Base-by-base conservation (phyloP, 75 land plant genomes). In the Larix kaempferi region DNA sequence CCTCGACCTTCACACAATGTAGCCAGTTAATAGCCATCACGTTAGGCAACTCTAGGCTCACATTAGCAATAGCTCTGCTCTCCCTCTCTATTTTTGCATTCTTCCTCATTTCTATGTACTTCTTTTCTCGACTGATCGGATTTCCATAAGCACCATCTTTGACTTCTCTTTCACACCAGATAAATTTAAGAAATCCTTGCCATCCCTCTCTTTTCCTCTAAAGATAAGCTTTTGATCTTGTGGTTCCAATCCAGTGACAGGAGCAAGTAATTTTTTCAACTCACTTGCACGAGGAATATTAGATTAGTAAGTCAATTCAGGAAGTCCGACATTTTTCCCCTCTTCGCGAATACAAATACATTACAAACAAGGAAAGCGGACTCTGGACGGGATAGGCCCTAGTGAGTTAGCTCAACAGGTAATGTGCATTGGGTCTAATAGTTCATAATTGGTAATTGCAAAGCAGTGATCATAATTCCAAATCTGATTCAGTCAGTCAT, bases 151-250 rank as follows among this genome's bases (percentile, higher is more conserved):
- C 27, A 93, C 90, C 12, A 95, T 60, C 77, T 95, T 95, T 0
- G 96, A 87, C 56, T 81, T 78, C 73, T 95, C 92, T 78, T 93
- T 93, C 22, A 95, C 96, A 5, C 98, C 96, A 6, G 82, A 57
- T 7, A 78, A 69, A 60, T 95, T 92, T 17, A 95, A 85, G 54
- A 62, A 91, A 6, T 92, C 91, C 8, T 71, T 83, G 6, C 86
- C 87, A 54, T 93, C 96, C 83, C 90, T 89, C 85, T 91, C 95
- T 59, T 90, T 95, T 33, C 87, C 96, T 77, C 90, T 92, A 76
- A 76, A 95, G 11, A 93, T 33, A 29, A 95, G 80, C 86, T 92
- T 88, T 85, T 91, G 93, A 71, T 95, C 98, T 22, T 83, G 65
- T 22, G 90, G 93, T 74, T 93, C 88, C 75, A 95, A 73, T 5